These are phyloP conservation scores for Porogramme epimiltina DNA, from an alignment of 1,284 basidiomycete species.

Conservation along the genomic window DNA sequence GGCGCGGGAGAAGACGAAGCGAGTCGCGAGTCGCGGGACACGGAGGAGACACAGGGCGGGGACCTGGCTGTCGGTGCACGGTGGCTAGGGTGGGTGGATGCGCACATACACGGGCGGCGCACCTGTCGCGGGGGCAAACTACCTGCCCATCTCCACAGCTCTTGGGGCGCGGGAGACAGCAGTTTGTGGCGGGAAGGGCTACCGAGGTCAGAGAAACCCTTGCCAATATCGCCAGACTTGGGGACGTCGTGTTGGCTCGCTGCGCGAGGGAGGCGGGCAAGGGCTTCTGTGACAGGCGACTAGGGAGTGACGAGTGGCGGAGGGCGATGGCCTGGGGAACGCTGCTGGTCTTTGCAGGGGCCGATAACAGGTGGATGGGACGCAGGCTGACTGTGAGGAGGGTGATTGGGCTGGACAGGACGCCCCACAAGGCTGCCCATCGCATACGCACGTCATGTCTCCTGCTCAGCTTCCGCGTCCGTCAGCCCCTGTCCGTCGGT, in stretches of 20 bases:
- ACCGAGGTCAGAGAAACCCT: not conserved
- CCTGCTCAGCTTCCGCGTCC: no score
- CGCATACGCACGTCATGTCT: no score
- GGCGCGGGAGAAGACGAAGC: not conserved
- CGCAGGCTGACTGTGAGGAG: no score
- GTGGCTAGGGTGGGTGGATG: not conserved
- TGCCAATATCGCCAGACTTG: slow-evolving; percentile 1
- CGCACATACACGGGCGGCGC: slow-evolving; percentile 25
- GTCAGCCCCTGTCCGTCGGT: no score
- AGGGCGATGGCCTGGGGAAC: no score
- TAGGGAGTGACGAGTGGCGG: no score
- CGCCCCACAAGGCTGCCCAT: no score
- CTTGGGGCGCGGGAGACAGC: slow-evolving; percentile 79
- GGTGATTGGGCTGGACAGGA: no score
- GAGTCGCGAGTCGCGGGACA: slow-evolving; percentile 69
- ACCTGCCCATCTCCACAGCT: slow-evolving; percentile 68
- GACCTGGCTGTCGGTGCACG: slow-evolving; percentile 67
- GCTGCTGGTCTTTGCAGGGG: no score
- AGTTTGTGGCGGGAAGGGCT: slow-evolving; percentile 7
- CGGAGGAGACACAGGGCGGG: slow-evolving; percentile 84
- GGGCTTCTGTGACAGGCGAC: no score
- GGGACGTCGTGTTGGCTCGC: slow-evolving; percentile 1
- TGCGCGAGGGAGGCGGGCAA: not conserved
- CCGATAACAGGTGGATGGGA: no score
- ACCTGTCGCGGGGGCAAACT: slow-evolving; percentile 85